Percentiles rank a stretch among this genome's conserved stretches.
Evolutionary conservation across 2,329 filamentous ascomycete species (phyloP).

Genomic region (Pestalotiopsis sp.): DNA sequence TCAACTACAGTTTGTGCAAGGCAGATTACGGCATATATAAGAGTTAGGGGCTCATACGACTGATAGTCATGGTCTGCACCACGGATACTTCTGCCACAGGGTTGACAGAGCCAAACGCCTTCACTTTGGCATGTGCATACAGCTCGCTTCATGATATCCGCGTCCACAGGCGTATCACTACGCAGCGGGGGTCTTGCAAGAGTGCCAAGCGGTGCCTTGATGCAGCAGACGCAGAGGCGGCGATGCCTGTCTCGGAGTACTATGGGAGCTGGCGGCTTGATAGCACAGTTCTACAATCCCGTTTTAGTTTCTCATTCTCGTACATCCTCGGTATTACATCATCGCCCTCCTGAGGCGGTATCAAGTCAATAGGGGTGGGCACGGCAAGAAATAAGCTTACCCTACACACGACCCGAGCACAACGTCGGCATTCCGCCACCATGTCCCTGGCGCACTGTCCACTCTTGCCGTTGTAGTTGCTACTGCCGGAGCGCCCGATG

Average conservation of each 20-base stretch:
- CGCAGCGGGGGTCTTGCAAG: constrained; percentile 50
- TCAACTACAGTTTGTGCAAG: constrained; percentile 7
- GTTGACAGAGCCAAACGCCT: constrained; percentile 82
- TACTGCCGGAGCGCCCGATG: constrained; percentile 45
- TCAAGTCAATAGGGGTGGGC: constrained; percentile 2
- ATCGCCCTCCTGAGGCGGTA: neutral
- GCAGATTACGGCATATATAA: constrained; percentile 11
- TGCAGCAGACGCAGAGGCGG: constrained; percentile 77
- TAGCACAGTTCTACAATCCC: constrained; percentile 77
- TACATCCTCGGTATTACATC: neutral
- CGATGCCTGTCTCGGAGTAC: constrained; percentile 76
- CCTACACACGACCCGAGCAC: constrained; percentile 77
- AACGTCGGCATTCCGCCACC: constrained; percentile 81
- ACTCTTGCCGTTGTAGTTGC: constrained; percentile 66
- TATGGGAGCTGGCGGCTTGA: constrained; percentile 74
- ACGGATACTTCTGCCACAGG: constrained; percentile 75
- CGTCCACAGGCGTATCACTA: constrained; percentile 49
- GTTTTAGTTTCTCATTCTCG: neutral
- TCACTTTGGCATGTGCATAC: constrained; percentile 56
- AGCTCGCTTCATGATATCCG: constrained; percentile 58
- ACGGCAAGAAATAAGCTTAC: constrained; percentile 49
- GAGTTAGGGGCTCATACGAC: constrained; percentile 39
- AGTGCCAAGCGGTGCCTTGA: constrained; percentile 67
- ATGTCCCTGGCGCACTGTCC: constrained; percentile 84
- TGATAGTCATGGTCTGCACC: constrained; percentile 61